Conservation (phyloP, 495 filamentous ascomycete species). For the Lophiotrema nucula region DNA sequence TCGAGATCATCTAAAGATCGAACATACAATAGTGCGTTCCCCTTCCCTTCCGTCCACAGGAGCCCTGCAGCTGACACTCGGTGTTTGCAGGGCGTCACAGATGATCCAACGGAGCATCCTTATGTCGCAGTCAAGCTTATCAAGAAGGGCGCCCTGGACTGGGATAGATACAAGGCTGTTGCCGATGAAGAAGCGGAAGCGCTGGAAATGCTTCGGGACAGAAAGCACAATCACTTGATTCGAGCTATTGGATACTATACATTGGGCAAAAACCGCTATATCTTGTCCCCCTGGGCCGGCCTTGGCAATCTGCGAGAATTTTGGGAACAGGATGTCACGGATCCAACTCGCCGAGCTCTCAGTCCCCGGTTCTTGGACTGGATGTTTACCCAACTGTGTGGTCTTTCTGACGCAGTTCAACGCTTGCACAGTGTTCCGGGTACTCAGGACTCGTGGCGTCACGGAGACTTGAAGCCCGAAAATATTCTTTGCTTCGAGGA, state of each 20-base stretch:
- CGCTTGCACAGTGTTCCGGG: background rate
- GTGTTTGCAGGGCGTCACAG: background rate
- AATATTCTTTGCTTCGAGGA: conserved; percentile 20
- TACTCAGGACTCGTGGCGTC: conserved; percentile 11
- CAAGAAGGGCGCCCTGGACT: background rate
- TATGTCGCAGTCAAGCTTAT: conserved; percentile 5
- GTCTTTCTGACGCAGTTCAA: conserved; percentile 1
- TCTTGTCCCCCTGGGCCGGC: conserved; percentile 17
- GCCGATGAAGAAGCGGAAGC: background rate
- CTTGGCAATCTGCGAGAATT: background rate
- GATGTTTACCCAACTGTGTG: conserved; percentile 6
- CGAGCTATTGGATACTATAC: conserved; percentile 10
- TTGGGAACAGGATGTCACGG: background rate
- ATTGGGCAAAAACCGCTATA: background rate
- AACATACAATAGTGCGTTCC: background rate
- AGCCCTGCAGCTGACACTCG: too few species aligned
- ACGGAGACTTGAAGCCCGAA: conserved; percentile 40
- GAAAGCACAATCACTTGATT: conserved; percentile 4
- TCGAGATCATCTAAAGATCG: conserved; percentile 4
- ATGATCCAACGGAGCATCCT: background rate
- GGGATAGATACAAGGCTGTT: background rate
- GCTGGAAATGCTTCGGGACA: background rate
- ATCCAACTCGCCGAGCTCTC: background rate
- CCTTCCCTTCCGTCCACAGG: too few species aligned
- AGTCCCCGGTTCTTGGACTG: background rate